Evolutionary conservation across 2,329 filamentous ascomycete genomes (phyloP).

Genomic region (Diatrype stigma): DNA sequence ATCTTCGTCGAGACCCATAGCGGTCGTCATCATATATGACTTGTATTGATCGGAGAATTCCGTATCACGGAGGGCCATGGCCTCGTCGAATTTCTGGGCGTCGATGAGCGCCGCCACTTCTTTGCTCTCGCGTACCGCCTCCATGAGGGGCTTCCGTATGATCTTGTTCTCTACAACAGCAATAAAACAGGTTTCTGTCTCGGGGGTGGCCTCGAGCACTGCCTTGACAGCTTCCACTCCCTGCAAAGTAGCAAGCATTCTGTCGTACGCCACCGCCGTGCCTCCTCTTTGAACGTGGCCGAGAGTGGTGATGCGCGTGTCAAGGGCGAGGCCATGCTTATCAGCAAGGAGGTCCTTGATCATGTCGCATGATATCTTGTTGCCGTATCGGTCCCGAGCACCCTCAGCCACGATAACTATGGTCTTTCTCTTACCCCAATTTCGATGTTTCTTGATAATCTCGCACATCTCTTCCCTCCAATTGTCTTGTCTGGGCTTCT

Average conservation of each 20-base stretch:
- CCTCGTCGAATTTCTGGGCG: slow-evolving; percentile 77
- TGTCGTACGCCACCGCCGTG: slow-evolving; percentile 86
- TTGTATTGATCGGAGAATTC: slow-evolving; percentile 92
- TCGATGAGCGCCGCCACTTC: slow-evolving; percentile 78
- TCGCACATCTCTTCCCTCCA: slow-evolving; percentile 87
- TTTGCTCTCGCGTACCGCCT: slow-evolving; percentile 84
- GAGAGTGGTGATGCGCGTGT: slow-evolving; percentile 90
- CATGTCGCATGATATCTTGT: slow-evolving; percentile 74
- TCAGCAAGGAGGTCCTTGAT: slow-evolving; percentile 87
- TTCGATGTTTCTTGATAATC: slow-evolving; percentile 74
- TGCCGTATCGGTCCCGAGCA: slow-evolving; percentile 77
- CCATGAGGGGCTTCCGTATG: slow-evolving; percentile 79
- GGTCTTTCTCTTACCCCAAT: slow-evolving; percentile 89
- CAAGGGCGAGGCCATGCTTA: slow-evolving; percentile 70
- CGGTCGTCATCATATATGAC: slow-evolving; percentile 87
- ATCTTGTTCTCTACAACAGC: slow-evolving; percentile 98
- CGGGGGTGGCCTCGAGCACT: slow-evolving; percentile 81
- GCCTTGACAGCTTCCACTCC: slow-evolving; percentile 92
- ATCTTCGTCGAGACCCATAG: slow-evolving; percentile 65
- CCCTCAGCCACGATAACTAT: slow-evolving; percentile 98
- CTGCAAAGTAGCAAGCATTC: slow-evolving; percentile 88
- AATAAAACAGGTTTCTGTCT: slow-evolving; percentile 90
- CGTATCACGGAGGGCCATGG: slow-evolving; percentile 83
- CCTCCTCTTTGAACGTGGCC: slow-evolving; percentile 98
- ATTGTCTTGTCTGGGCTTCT: slow-evolving; percentile 80